phyloP scores from a whole-genome alignment of 1,284 basidiomycete genomes.

The Naganishia sp. region DNA sequence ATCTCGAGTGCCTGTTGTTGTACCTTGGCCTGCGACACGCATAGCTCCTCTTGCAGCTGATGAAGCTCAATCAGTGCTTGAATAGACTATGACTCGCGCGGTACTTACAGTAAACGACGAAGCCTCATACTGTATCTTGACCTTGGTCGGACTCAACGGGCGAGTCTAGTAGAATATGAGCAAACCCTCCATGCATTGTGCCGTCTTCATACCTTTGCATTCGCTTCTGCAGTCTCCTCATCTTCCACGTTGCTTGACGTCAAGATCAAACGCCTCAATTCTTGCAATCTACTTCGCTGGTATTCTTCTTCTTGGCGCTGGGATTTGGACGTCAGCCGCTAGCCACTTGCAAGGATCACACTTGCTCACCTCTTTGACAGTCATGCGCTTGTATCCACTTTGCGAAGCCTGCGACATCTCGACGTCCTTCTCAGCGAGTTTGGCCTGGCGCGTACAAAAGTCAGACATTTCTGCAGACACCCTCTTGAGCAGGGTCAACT shows the following conservation, averaged over 20 bases:
- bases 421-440: constrained; percentile 49
- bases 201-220: constrained; percentile 8
- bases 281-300: constrained; percentile 74
- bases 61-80: neutral
- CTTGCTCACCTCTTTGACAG: constrained; percentile 65
- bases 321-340: constrained; percentile 14
- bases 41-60: constrained; percentile 80
- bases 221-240: constrained; percentile 46
- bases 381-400: constrained; percentile 62
- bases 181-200: too few relatives aligned
- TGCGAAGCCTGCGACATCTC: constrained; percentile 51
- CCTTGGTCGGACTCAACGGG: constrained; percentile 74
- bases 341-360: neutral
- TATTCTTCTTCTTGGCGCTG: constrained; percentile 62
- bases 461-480: neutral
- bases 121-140: constrained; percentile 47
- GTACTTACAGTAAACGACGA: constrained; percentile 31
- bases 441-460: constrained; percentile 34
- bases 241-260: constrained; percentile 78
- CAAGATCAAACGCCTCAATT: constrained; percentile 81
- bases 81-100: too few relatives aligned
- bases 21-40: constrained; percentile 69
- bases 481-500: constrained; percentile 5
- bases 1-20: constrained; percentile 78
- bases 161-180: constrained; percentile 57